phyloP scores from a whole-genome alignment of 2,329 filamentous ascomycete species.

The Xylariaceae sp. region DNA sequence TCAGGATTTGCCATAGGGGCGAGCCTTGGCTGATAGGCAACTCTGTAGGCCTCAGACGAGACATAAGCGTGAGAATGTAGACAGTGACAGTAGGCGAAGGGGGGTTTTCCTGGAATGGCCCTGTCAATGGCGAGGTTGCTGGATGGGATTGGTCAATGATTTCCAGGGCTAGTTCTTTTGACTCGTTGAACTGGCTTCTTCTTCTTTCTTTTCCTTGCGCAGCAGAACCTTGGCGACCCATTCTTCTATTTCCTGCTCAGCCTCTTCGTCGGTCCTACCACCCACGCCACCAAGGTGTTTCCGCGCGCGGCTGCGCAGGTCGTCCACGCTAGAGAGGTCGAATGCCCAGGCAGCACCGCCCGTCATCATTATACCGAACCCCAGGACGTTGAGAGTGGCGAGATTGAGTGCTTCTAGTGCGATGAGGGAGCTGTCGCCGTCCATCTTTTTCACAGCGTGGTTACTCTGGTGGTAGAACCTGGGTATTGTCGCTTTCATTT shows the following conservation, averaged over 20 bases:
- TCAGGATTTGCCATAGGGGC: too few species aligned
- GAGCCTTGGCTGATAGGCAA: neutral
- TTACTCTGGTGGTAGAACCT: constrained; percentile 68
- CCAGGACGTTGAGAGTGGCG: constrained; percentile 80
- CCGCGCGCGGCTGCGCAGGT: constrained; percentile 54
- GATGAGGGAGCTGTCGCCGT: constrained; percentile 63
- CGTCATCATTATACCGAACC: constrained; percentile 67
- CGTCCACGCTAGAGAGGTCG: constrained; percentile 67
- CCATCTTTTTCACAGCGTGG: constrained; percentile 35
- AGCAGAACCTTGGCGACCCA: constrained; percentile 58
- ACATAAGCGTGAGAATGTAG: neutral
- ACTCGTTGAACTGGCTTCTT: constrained; percentile 13
- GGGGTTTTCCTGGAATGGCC: neutral
- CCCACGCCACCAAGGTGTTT: constrained; percentile 33
- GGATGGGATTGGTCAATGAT: neutral
- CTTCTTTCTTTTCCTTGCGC: constrained; percentile 40
- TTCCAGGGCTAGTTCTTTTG: neutral
- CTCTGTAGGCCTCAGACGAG: neutral
- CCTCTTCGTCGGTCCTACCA: constrained; percentile 42
- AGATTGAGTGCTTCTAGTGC: constrained; percentile 80
- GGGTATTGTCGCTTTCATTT: constrained; percentile 59
- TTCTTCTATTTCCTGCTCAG: constrained; percentile 59
- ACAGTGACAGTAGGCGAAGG: neutral
- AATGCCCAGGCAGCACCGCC: constrained; percentile 75
- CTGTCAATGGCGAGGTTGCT: neutral